A percentile compares a stretch with the other conserved stretches of the same genome.
These are phyloP conservation scores for Anthoceros angustus DNA, from an alignment of 225 moss, liverwort and hornwort species.

Conservation along the genomic window DNA sequence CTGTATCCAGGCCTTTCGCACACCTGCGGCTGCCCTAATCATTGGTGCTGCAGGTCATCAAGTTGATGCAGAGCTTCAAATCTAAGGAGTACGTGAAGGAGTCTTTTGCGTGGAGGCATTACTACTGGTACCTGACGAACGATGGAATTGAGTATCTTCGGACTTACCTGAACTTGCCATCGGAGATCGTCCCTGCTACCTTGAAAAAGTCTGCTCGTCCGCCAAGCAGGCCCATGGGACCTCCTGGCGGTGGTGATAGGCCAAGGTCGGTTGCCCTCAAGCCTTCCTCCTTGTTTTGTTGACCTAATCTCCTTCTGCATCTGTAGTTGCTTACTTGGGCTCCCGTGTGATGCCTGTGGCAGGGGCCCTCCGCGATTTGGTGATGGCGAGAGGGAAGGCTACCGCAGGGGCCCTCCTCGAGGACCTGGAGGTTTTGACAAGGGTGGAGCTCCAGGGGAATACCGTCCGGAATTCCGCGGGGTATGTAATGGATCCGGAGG, in stretches of 20 bases:
- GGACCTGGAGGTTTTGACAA: conserved; percentile 58
- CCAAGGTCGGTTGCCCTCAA: conserved; percentile 8
- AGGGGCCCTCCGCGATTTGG: conserved; percentile 29
- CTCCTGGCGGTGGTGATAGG: conserved; percentile 50
- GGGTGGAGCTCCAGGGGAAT: conserved; percentile 76
- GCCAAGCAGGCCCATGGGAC: conserved; percentile 54
- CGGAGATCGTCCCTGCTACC: conserved; percentile 72
- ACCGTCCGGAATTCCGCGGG: conserved; percentile 69
- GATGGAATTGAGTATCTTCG: conserved; percentile 66
- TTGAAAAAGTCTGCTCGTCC: conserved; percentile 76
- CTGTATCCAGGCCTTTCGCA: background rate
- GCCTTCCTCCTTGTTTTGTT: too few relatives aligned
- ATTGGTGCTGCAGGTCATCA: conserved; percentile 15
- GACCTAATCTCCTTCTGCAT: too few relatives aligned
- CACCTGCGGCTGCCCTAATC: background rate
- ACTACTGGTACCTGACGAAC: conserved; percentile 56
- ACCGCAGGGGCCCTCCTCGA: conserved; percentile 52
- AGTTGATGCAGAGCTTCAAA: conserved; percentile 39
- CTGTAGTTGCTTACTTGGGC: too few relatives aligned
- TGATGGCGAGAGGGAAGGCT: conserved; percentile 46
- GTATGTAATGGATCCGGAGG: conserved; percentile 6
- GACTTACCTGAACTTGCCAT: conserved; percentile 67
- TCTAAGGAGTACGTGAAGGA: conserved; percentile 52
- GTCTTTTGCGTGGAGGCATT: conserved; percentile 65
- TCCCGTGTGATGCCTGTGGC: background rate